These are phyloP conservation scores for Mycena rebaudengoi DNA, from an alignment of 768 basidiomycete genomes.

Conservation along the genomic window DNA sequence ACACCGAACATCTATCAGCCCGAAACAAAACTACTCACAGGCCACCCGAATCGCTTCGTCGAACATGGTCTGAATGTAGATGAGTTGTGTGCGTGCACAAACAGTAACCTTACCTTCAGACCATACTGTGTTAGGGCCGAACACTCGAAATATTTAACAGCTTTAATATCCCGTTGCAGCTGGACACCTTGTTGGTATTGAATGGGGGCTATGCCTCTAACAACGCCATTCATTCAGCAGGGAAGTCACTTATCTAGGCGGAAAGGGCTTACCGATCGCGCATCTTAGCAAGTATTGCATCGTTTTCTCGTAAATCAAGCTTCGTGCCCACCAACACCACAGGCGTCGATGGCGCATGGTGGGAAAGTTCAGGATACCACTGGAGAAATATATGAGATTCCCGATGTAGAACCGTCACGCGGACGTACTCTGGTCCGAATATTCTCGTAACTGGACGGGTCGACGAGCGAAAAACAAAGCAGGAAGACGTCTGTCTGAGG, in stretches of 20 bases:
- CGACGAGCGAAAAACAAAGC: conserved; percentile 98
- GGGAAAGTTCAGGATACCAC: conserved; percentile 98
- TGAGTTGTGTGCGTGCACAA: not conserved
- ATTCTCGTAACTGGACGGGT: conserved; percentile 98
- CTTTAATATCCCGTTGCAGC: conserved; percentile 93
- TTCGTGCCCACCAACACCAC: conserved; percentile 97
- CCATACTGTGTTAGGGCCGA: conserved; percentile 98
- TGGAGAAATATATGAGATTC: conserved; percentile 40
- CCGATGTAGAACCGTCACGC: conserved; percentile 5
- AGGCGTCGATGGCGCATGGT: conserved; percentile 95
- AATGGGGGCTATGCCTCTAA: conserved; percentile 93
- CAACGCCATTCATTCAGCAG: conserved; percentile 14
- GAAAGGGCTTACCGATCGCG: conserved; percentile 74
- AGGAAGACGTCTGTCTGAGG: conserved; percentile 99
- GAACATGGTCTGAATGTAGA: conserved; percentile 76
- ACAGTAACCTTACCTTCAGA: conserved; percentile 60
- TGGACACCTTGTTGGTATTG: conserved; percentile 90
- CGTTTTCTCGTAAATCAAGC: conserved; percentile 96
- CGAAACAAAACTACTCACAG: conserved; percentile 63
- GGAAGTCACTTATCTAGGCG: not conserved
- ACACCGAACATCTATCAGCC: not conserved
- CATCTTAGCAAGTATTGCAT: conserved; percentile 89
- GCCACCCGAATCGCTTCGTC: conserved; percentile 99
- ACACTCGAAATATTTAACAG: conserved; percentile 96
- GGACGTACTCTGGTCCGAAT: conserved; percentile 90